A percentile compares a stretch with the other conserved stretches of the same genome.
Evolutionary conservation across 2,329 filamentous ascomycete species (phyloP).

Genomic region (Alternaria longipes): DNA sequence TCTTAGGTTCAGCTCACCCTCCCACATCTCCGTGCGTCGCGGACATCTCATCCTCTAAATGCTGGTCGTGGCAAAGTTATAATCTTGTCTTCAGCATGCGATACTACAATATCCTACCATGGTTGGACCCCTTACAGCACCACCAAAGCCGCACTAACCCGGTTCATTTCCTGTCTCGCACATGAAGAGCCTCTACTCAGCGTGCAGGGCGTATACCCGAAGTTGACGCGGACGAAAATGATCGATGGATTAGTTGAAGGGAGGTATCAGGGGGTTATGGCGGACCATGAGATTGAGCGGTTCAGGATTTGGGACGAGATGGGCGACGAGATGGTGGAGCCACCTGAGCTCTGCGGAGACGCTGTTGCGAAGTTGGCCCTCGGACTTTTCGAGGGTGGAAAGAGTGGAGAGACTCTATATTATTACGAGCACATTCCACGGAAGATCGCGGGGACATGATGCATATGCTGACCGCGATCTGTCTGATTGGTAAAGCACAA

Average conservation of each 20-base stretch:
- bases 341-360: slow-evolving; percentile 33
- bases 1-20: slow-evolving; percentile 30
- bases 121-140: slow-evolving; percentile 39
- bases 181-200: slow-evolving; percentile 34
- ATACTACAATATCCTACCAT: slow-evolving; percentile 30
- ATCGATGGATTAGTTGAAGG: slow-evolving; percentile 31
- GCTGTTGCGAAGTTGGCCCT: slow-evolving; percentile 35
- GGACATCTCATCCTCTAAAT: slow-evolving; percentile 24
- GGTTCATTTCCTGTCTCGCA: slow-evolving; percentile 36
- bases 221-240: slow-evolving; percentile 40
- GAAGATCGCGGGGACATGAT: slow-evolving; percentile 27
- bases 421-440: slow-evolving; percentile 39
- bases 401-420: slow-evolving; percentile 33
- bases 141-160: slow-evolving; percentile 36
- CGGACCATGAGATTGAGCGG: slow-evolving; percentile 39
- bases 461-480: neutral
- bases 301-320: slow-evolving; percentile 36
- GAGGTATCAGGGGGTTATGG: slow-evolving; percentile 35
- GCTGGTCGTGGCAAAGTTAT: slow-evolving; percentile 31
- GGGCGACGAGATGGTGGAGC: slow-evolving; percentile 38
- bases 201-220: slow-evolving; percentile 39
- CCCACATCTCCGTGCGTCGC: slow-evolving; percentile 29
- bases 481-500: neutral
- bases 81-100: slow-evolving; percentile 35
- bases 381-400: slow-evolving; percentile 32